Conservation (phyloP, 2,329 filamentous ascomycete species). For the Monilinia polystroma region DNA sequence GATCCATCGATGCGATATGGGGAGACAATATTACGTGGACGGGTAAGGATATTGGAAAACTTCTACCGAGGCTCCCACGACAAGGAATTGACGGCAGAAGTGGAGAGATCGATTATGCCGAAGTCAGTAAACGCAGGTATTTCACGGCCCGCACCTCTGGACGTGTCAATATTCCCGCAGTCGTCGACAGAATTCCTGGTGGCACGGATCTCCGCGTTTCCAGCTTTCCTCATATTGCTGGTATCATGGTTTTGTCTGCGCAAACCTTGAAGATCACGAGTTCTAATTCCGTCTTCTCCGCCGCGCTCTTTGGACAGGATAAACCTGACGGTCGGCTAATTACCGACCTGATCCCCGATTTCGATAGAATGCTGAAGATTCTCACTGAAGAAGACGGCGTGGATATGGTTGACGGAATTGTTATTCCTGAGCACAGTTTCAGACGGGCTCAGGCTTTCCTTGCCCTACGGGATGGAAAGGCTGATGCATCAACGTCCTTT, state of each 20-base stretch:
- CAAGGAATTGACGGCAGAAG: slow-evolving; percentile 68
- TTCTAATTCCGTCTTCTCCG: slow-evolving; percentile 92
- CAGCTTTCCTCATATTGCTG: slow-evolving; percentile 95
- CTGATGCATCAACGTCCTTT: slow-evolving; percentile 76
- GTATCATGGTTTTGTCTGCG: slow-evolving; percentile 90
- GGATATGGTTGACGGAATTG: slow-evolving; percentile 84
- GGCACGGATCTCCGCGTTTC: slow-evolving; percentile 77
- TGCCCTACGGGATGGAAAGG: slow-evolving; percentile 76
- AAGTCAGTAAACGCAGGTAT: slow-evolving; percentile 68
- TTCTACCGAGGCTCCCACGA: slow-evolving; percentile 81
- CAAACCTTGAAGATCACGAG: slow-evolving; percentile 77
- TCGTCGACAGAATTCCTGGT: slow-evolving; percentile 70
- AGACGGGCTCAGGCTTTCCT: slow-evolving; percentile 82
- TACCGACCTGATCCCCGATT: slow-evolving; percentile 78
- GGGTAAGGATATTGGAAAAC: slow-evolving; percentile 71
- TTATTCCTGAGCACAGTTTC: slow-evolving; percentile 95
- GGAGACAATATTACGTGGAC: slow-evolving; percentile 64
- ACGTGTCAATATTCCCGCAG: slow-evolving; percentile 79
- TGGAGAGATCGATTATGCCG: slow-evolving; percentile 75
- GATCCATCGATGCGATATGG: slow-evolving; percentile 86
- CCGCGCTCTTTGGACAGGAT: slow-evolving; percentile 85
- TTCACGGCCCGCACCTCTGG: slow-evolving; percentile 82
- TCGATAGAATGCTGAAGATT: slow-evolving; percentile 78
- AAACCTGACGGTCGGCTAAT: slow-evolving; percentile 79
- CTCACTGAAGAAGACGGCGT: slow-evolving; percentile 86